These are phyloP conservation scores for Penicillium griseofulvum DNA, from an alignment of 2,329 filamentous ascomycete genomes.

Conservation along the genomic window DNA sequence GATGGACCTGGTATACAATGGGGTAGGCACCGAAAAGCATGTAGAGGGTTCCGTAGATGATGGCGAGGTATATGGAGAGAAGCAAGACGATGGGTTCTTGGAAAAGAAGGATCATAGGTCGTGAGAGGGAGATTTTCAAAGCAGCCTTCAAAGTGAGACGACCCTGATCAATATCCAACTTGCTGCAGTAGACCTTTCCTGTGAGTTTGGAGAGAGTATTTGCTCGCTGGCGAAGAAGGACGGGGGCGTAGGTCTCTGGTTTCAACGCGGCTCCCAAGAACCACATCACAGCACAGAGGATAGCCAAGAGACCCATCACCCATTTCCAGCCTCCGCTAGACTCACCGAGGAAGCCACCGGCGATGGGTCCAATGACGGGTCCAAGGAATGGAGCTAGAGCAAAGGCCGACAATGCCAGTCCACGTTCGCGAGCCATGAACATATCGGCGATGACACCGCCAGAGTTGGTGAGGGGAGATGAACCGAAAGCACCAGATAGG, in stretches of 20 bases:
- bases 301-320: conserved; percentile 63
- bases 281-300: conserved; percentile 62
- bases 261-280: conserved; percentile 31
- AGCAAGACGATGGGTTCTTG: conserved; percentile 52
- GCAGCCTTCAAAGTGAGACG: conserved; percentile 40
- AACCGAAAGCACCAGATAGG: conserved; percentile 62
- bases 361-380: conserved; percentile 63
- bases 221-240: conserved; percentile 52
- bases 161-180: conserved; percentile 42
- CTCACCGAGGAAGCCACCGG: conserved; percentile 65
- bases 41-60: conserved; percentile 54
- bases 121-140: conserved; percentile 49
- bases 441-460: conserved; percentile 64
- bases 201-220: conserved; percentile 48
- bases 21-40: conserved; percentile 55
- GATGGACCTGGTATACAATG: conserved; percentile 48
- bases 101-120: conserved; percentile 51
- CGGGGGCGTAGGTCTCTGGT: conserved; percentile 48
- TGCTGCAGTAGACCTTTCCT: conserved; percentile 49
- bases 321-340: conserved; percentile 63
- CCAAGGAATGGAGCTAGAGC: conserved; percentile 67
- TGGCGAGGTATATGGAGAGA: conserved; percentile 51
- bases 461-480: conserved; percentile 61
- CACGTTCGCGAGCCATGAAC: conserved; percentile 54
- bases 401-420: conserved; percentile 62